Evolutionary conservation across 2,329 filamentous ascomycete genomes (phyloP).

Genomic region (Claviceps paspali): DNA sequence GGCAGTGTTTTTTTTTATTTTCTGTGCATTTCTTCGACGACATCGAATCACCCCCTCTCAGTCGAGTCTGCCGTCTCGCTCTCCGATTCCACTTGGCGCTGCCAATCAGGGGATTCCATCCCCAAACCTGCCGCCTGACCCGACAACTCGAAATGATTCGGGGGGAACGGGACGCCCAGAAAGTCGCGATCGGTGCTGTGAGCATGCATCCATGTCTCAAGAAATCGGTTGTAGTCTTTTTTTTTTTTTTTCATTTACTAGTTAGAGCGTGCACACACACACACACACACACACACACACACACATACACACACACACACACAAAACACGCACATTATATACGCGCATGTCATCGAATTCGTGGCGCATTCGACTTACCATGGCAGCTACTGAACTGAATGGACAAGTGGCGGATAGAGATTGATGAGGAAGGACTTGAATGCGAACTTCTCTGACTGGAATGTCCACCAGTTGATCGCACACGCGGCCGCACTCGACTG

Average conservation of each 20-base stretch:
- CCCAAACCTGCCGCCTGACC: constrained; percentile 8
- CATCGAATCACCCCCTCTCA: constrained; percentile 1
- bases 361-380: constrained; percentile 19
- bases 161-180: constrained; percentile 28
- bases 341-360: background rate
- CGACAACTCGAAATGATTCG: constrained; percentile 29
- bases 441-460: constrained; percentile 10
- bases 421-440: constrained; percentile 9
- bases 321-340: too few species aligned
- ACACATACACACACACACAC: too few species aligned
- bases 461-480: constrained; percentile 16
- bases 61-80: constrained; percentile 2
- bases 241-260: constrained; percentile 12
- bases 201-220: constrained; percentile 29
- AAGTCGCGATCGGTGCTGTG: constrained; percentile 32
- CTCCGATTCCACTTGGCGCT: constrained; percentile 4
- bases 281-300: too few species aligned
- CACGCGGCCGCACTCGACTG: constrained; percentile 25
- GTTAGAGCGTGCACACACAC: too few species aligned
- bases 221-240: constrained; percentile 30
- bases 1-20: too few species aligned
- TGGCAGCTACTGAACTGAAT: constrained; percentile 33
- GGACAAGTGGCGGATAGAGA: constrained; percentile 28
- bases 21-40: too few species aligned
- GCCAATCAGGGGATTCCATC: constrained; percentile 3